Base-by-base conservation (phyloP, 768 basidiomycete genomes). In the Tylopilus vinaceipallidus region DNA sequence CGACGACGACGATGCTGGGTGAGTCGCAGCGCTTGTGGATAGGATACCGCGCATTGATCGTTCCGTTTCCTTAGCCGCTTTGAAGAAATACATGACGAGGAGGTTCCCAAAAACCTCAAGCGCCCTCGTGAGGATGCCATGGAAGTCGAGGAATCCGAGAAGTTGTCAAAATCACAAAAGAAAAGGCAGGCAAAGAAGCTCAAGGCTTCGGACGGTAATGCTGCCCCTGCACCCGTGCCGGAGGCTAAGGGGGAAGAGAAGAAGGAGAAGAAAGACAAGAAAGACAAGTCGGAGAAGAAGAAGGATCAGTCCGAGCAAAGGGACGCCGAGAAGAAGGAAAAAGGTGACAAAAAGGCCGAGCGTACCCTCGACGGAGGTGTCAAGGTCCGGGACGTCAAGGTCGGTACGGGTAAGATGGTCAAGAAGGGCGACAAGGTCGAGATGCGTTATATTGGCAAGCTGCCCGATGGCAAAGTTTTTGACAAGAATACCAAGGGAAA, bases 401-500 rank as follows among this genome's bases (percentile, higher is more conserved):
- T 81, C 40, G 95, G 95, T 38, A 80, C 79, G 1, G 95, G 95
- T n/a, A 82, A 88, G 32, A 75, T 77, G 61, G 93, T 90, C 16
- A 97, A 95, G 76, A 81, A 83, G 47, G 95, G 95, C 14, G 83
- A 86, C 71, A 84, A 74, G 36, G 78, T 97, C 42, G 75, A 74
- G 46, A 90, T 98, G 86, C 77, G 95, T 49, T 98, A 98, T 71
- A 85, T 98, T 59, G 95, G 95, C 57, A 95, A 94, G 73, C 75
- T 97, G 36, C 67, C 72, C 44, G 82, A 84, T 53, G 88, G 87
- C 58, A 85, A 82, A 58, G 56, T 83, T 17, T 93, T 93, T 57
- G 91, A 94, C 71, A 74, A 78, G 57, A 93, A 93, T 68, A 80
- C 75, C 56, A 86, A 83, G 67, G 95, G 95, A 58, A 86, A 87